A percentile compares a stretch with the other conserved stretches of the same genome.
Conservation (phyloP, 148 eudicot genomes). For the Linanthus parryae region DNA sequence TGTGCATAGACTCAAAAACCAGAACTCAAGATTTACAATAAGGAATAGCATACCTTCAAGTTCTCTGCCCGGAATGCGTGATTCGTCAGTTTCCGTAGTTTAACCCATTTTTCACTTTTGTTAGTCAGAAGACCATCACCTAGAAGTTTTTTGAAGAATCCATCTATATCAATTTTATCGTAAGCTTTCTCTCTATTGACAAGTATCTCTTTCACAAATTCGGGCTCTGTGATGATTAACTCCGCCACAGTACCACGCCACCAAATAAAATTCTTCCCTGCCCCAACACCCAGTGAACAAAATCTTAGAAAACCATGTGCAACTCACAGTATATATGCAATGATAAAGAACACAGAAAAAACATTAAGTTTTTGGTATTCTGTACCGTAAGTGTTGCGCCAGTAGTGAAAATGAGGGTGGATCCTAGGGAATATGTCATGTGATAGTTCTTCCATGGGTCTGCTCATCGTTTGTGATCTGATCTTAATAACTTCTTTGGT, state of each 20-base stretch:
- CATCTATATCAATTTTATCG: conserved; percentile 8
- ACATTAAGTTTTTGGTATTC: too few species aligned
- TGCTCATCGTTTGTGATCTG: conserved; percentile 2
- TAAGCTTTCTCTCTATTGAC: conserved; percentile 9
- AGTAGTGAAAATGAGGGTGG: conserved; percentile 6
- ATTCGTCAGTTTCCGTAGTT: conserved; percentile 19
- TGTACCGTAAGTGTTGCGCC: conserved; percentile 15
- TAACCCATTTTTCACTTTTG: conserved; percentile 24
- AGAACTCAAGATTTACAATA: neutral
- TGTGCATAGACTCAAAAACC: too few species aligned
- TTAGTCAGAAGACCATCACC: conserved; percentile 19
- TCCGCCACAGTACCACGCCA: conserved; percentile 20
- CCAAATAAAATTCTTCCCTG: conserved; percentile 15
- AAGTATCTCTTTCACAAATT: conserved; percentile 18
- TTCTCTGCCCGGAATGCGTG: conserved; percentile 19
- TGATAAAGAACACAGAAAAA: too few species aligned
- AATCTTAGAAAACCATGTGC: too few species aligned
- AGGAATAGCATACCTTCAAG: conserved; percentile 9
- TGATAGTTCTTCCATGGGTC: conserved; percentile 2
- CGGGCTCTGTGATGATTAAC: conserved; percentile 19
- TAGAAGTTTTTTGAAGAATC: conserved; percentile 12
- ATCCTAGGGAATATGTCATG: conserved; percentile 12
- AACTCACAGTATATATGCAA: too few species aligned
- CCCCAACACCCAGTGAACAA: neutral
- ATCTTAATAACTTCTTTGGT: conserved; percentile 5